Evolutionary conservation across 2,329 filamentous ascomycete species (phyloP).

Genomic region (Arthrobotrys sinensis): DNA sequence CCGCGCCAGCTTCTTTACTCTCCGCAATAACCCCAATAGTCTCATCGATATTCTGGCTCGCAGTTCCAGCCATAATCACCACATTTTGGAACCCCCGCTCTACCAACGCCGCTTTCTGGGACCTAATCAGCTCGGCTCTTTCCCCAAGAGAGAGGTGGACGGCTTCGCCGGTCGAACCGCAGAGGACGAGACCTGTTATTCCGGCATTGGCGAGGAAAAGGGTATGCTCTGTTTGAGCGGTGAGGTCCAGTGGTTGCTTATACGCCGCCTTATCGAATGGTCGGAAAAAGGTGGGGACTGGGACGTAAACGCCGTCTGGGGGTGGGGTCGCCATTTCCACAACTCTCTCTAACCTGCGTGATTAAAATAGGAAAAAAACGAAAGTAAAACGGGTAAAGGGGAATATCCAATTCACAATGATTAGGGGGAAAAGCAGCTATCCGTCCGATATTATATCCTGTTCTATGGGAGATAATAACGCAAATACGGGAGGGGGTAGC

Average conservation of each 20-base stretch:
- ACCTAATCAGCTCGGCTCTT: slow-evolving; percentile 72
- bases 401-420: background rate
- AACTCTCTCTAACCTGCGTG: background rate
- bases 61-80: slow-evolving; percentile 76
- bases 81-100: slow-evolving; percentile 74
- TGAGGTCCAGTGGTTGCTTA: slow-evolving; percentile 73
- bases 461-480: background rate
- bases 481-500: background rate
- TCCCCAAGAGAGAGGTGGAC: slow-evolving; percentile 76
- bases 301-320: slow-evolving; percentile 74
- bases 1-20: slow-evolving; percentile 70
- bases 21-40: slow-evolving; percentile 74
- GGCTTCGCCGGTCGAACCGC: slow-evolving; percentile 77
- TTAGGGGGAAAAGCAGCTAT: slow-evolving; percentile 3
- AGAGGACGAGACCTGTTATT: slow-evolving; percentile 75
- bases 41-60: slow-evolving; percentile 76
- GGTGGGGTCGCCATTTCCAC: slow-evolving; percentile 66
- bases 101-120: slow-evolving; percentile 73
- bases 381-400: background rate
- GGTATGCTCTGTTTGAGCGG: slow-evolving; percentile 74
- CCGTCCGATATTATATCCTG: slow-evolving; percentile 23
- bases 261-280: slow-evolving; percentile 68
- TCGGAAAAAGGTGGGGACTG: slow-evolving; percentile 77
- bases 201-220: slow-evolving; percentile 75
- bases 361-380: background rate